Evolutionary conservation across 225 moss, liverwort and hornwort species (phyloP).

Genomic region (Climacium dendroides): DNA sequence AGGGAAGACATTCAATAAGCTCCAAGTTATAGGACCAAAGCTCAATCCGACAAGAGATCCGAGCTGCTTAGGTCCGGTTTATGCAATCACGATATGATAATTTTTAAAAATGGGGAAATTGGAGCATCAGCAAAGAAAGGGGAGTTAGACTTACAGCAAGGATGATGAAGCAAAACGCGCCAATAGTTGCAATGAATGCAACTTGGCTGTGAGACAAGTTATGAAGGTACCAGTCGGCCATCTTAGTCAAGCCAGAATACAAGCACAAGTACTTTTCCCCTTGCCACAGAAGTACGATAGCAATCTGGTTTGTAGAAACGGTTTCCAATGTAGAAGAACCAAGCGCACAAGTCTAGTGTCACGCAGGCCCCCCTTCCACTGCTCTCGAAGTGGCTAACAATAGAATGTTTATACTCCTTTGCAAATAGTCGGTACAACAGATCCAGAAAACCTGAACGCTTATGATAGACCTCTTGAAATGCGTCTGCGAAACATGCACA

Average conservation of each 20-base stretch:
- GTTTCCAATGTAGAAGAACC: not conserved
- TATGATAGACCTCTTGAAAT: not conserved
- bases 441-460: not conserved
- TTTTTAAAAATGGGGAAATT: not conserved
- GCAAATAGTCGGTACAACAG: not conserved
- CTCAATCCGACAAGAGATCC: not conserved
- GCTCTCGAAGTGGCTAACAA: not conserved
- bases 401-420: not conserved
- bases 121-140: not conserved
- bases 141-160: slow-evolving; percentile 55
- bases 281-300: not conserved
- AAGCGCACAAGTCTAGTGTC: not conserved
- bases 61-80: not conserved
- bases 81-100: not conserved
- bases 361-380: not conserved
- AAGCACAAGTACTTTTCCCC: not conserved
- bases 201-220: slow-evolving; percentile 49
- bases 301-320: not conserved
- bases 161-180: slow-evolving; percentile 81
- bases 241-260: slow-evolving; percentile 7
- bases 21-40: not conserved
- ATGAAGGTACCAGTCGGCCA: slow-evolving; percentile 70
- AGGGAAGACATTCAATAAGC: not conserved
- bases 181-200: slow-evolving; percentile 67
- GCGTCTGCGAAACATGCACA: not conserved